Evolutionary conservation across 768 basidiomycete genomes (phyloP), one percentile per base, ranked within the genome.

Genomic region (Pleurotus ostreatus): DNA sequence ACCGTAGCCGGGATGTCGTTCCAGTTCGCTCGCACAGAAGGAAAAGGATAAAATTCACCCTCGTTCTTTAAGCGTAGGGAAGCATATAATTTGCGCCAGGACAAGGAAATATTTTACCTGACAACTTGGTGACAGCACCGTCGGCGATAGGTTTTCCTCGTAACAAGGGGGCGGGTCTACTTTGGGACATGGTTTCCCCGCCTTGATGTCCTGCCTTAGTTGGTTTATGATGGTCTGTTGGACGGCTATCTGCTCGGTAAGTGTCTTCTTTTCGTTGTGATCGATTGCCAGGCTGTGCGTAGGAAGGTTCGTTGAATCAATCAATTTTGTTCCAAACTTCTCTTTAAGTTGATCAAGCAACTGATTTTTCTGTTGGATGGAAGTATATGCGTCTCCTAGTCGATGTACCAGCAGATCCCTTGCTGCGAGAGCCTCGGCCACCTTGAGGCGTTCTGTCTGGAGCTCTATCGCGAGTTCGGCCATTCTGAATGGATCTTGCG

Each of bases 331-430:
- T 46, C 8, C 40, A 49, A 23, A 46, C 25, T 30, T 59, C 49
- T 74, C 59, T 81, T 76, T 44, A 87, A 65, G 8, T 5, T 66
- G 71, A 34, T 78, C 73, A 56, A 88, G 78, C 5, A 71, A 65
- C 18, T 74, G 71, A 1, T 78, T 74, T 68, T 88, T 88, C 64
- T 85, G 77, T n/a, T 78, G 78, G 61, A 89, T 71, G 0, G 83
- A 82, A 12, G 71, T 65, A 62, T 83, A 86, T 8, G 85, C 85
- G 46, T 82, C 78, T 30, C 78, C 73, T 11, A 90, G 76, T 26
- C 80, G 80, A 41, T 78, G 69, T 1, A 86, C 78, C 13, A 78
- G 80, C 26, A 75, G 78, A 62, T 90, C 88, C 40, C 88, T 81
- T 26, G 87, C 88, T 23, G 69, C 71, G 52, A 85, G 66, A 1